These are phyloP conservation scores for Torulaspora indica DNA, from an alignment of 805 yeast species.

Conservation along the genomic window DNA sequence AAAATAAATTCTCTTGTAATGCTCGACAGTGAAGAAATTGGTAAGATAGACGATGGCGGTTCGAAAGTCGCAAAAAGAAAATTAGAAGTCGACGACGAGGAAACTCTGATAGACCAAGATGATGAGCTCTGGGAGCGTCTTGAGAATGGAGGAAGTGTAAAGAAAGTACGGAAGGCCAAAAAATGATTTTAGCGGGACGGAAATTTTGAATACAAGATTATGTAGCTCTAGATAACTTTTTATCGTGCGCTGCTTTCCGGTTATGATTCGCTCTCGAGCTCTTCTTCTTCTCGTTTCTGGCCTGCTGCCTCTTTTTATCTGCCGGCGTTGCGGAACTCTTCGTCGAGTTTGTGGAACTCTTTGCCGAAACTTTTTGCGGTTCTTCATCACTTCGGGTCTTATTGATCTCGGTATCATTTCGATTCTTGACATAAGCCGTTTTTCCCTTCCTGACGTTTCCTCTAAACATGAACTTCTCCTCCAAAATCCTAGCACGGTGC, in stretches of 20 bases:
- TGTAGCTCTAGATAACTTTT: conserved; percentile 39
- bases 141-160: conserved; percentile 17
- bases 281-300: conserved; percentile 52
- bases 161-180: conserved; percentile 6
- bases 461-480: conserved; percentile 52
- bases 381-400: too few relatives aligned
- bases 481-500: conserved; percentile 53
- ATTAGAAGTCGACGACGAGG: conserved; percentile 29
- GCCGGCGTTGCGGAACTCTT: conserved; percentile 4
- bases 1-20: conserved; percentile 42
- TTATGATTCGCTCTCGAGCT: conserved; percentile 59
- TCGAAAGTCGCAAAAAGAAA: conserved; percentile 40
- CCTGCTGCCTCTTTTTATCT: conserved; percentile 36
- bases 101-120: conserved; percentile 35
- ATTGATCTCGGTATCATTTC: background rate
- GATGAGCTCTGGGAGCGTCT: conserved; percentile 35
- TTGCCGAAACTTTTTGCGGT: too few relatives aligned
- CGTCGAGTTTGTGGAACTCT: background rate
- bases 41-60: conserved; percentile 24
- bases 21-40: conserved; percentile 36
- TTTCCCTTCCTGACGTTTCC: conserved; percentile 38
- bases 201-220: background rate
- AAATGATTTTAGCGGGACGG: background rate
- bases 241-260: conserved; percentile 57
- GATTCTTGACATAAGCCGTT: conserved; percentile 31